phyloP scores from a whole-genome alignment of 495 filamentous ascomycete genomes.

The Podospora anserina region DNA sequence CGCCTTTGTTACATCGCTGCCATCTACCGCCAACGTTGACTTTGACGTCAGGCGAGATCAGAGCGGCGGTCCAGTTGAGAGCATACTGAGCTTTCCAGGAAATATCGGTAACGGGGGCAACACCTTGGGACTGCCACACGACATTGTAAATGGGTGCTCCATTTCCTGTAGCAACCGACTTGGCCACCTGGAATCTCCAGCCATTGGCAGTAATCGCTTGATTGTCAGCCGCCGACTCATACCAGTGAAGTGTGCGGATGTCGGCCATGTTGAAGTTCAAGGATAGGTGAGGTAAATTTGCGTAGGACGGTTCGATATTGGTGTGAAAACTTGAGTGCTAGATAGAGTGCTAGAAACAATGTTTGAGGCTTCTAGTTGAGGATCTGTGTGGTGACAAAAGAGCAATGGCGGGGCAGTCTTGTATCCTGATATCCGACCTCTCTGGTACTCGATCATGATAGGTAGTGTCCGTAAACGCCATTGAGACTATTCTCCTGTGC shows the following conservation, averaged over 20 bases:
- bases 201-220: background rate
- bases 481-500: too few species aligned
- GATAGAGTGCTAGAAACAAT: too few species aligned
- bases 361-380: too few species aligned
- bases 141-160: background rate
- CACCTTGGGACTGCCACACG: slow-evolving; percentile 6
- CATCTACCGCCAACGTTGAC: background rate
- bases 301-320: too few species aligned
- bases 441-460: too few species aligned
- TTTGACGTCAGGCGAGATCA: background rate
- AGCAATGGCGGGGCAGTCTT: too few species aligned
- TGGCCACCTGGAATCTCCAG: slow-evolving; percentile 5
- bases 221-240: slow-evolving; percentile 6
- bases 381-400: too few species aligned
- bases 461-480: too few species aligned
- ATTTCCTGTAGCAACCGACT: background rate
- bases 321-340: too few species aligned
- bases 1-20: slow-evolving; percentile 9
- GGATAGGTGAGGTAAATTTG: too few species aligned
- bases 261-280: slow-evolving; percentile 2
- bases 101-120: slow-evolving; percentile 3
- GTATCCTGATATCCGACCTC: too few species aligned
- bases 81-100: slow-evolving; percentile 9
- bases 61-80: slow-evolving; percentile 4
- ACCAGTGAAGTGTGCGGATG: slow-evolving; percentile 14